Evolutionary conservation across 2,329 filamentous ascomycete species (phyloP).

Genomic region (Nigrograna mackinnonii): DNA sequence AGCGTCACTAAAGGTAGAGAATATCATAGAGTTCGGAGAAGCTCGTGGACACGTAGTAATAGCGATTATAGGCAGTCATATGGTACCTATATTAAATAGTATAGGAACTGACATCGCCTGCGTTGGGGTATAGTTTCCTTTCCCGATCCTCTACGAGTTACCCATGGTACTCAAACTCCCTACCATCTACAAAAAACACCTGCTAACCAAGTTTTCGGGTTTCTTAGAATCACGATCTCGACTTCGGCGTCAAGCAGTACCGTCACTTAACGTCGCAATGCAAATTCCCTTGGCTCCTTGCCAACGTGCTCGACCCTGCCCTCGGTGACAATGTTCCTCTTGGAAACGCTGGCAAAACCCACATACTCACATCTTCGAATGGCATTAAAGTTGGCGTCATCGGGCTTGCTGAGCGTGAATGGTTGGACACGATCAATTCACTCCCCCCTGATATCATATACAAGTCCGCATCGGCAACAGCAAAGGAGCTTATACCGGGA

Average conservation of each 20-base stretch:
- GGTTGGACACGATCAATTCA: constrained; percentile 85
- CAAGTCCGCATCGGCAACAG: constrained; percentile 75
- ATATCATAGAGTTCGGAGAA: neutral
- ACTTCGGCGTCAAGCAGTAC: constrained; percentile 86
- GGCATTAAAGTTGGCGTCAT: constrained; percentile 86
- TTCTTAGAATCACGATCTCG: constrained; percentile 94
- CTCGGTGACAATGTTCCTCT: constrained; percentile 76
- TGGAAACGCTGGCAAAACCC: constrained; percentile 73
- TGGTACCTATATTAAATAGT: constrained; percentile 82
- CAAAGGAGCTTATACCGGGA: constrained; percentile 72
- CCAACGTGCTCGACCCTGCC: constrained; percentile 84
- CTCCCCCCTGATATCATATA: constrained; percentile 83
- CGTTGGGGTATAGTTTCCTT: constrained; percentile 64
- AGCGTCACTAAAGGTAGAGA: constrained; percentile 81
- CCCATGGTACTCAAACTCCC: neutral
- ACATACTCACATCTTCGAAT: constrained; percentile 78
- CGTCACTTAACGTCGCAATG: constrained; percentile 73
- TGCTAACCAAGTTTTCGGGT: constrained; percentile 20
- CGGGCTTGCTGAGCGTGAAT: constrained; percentile 84
- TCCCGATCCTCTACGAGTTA: neutral
- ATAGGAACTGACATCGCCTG: constrained; percentile 81
- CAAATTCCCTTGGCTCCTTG: constrained; percentile 85
- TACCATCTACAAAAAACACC: neutral
- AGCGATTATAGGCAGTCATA: constrained; percentile 66
- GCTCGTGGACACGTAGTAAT: neutral